A percentile compares a stretch with the other conserved stretches of the same genome.
These are phyloP conservation scores for Entophlyctis luteolus DNA, from an alignment of 192 early-diverging fungal genomes.

Conservation along the genomic window DNA sequence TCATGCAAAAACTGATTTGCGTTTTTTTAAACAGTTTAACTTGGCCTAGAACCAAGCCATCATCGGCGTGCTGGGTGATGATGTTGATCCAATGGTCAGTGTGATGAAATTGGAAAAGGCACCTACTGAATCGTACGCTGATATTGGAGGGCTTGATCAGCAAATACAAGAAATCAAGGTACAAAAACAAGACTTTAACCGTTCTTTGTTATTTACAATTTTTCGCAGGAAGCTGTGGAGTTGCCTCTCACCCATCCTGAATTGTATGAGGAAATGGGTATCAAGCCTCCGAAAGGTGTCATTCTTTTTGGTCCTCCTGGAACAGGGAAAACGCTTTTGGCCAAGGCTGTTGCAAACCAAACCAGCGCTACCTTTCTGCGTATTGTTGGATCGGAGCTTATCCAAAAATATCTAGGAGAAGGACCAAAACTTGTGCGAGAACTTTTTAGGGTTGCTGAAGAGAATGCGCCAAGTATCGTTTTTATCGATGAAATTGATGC, in stretches of 20 bases:
- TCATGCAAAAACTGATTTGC: not conserved
- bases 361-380: conserved; percentile 95
- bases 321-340: conserved; percentile 96
- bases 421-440: conserved; percentile 97
- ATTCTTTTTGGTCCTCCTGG: conserved; percentile 98
- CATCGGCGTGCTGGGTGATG: conserved; percentile 91
- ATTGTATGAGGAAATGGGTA: conserved; percentile 96
- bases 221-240: conserved; percentile 91
- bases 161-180: conserved; percentile 95
- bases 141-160: conserved; percentile 93
- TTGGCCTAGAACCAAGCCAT: conserved; percentile 40
- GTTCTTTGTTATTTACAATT: conserved; percentile 13
- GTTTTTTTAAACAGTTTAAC: not conserved
- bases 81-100: conserved; percentile 97
- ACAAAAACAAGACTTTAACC: not conserved
- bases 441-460: conserved; percentile 91
- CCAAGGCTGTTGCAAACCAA: conserved; percentile 98
- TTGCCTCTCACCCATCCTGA: conserved; percentile 97
- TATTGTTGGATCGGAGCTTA: conserved; percentile 96
- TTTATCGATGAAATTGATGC: conserved; percentile 99
- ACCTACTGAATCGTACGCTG: conserved; percentile 96
- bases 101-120: conserved; percentile 98
- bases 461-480: conserved; percentile 96
- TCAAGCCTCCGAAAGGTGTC: conserved; percentile 98
- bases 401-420: conserved; percentile 98